A percentile compares a stretch with the other conserved stretches of the same genome.
Conservation (phyloP, 192 early-diverging fungal genomes). For the Coemansia umbellata region DNA sequence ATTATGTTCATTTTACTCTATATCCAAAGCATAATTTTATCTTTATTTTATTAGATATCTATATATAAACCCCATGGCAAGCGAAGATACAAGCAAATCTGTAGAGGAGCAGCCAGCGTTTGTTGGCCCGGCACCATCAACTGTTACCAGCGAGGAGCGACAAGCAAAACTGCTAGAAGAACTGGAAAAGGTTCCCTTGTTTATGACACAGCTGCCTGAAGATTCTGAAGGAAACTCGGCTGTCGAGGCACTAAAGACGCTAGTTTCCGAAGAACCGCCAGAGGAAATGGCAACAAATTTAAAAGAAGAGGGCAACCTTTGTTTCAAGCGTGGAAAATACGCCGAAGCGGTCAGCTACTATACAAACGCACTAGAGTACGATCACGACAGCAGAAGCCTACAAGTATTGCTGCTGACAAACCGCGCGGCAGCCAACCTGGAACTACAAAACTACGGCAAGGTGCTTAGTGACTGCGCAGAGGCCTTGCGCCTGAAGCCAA, state of each 20-base stretch:
- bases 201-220: conserved; percentile 79
- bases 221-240: conserved; percentile 69
- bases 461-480: conserved; percentile 87
- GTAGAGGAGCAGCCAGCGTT: background rate
- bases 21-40: too few relatives aligned
- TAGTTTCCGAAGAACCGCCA: conserved; percentile 90
- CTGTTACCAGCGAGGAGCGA: conserved; percentile 9
- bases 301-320: conserved; percentile 94
- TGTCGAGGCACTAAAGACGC: conserved; percentile 74
- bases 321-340: conserved; percentile 75
- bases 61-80: too few relatives aligned
- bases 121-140: conserved; percentile 22
- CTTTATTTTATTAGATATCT: too few relatives aligned
- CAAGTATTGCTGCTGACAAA: conserved; percentile 80
- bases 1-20: too few relatives aligned
- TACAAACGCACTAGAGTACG: conserved; percentile 76
- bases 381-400: conserved; percentile 69
- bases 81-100: too few relatives aligned
- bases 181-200: conserved; percentile 81
- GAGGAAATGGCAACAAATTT: conserved; percentile 90
- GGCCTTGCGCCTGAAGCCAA: conserved; percentile 68
- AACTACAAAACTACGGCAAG: conserved; percentile 78
- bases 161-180: conserved; percentile 54
- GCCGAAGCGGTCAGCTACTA: conserved; percentile 81
- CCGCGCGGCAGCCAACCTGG: conserved; percentile 88